Base-by-base conservation (phyloP, 2,329 filamentous ascomycete genomes). In the Colletotrichum orchidophilum region DNA sequence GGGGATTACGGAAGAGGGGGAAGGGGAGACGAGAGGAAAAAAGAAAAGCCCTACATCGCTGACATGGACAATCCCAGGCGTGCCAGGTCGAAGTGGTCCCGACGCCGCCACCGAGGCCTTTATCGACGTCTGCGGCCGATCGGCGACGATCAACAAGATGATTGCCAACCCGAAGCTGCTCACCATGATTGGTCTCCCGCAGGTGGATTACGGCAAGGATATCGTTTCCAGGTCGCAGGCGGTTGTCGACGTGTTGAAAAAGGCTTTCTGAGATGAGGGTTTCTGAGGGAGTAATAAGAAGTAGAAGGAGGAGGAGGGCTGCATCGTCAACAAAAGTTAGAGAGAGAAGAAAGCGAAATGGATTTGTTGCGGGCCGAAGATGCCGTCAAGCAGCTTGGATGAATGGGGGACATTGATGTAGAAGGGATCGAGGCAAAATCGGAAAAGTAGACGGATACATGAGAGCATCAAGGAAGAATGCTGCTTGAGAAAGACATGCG, bases 61-160 rank as follows among this genome's bases (percentile, higher is more conserved):
- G 52, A 61, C 70, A 72, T 55, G 66, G 66, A 54, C 31, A 15
- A 42, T 46, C 39, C 39, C 39, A 46, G 39, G 39, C 7, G 49
- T 57, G 33, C 65, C 24, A 72, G 66, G 66, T 33, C 61, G 35
- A 50, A 65, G 53, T 29, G 70, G 70, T 24, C 70, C 60, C 15
- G 54, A 68, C 26, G 76, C 77, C 39, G 77, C 76, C 35, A 68
- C 74, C 52, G 71, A 76, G 35, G 77, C 76, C 58, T 79, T 76
- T 66, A 72, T 59, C 27, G 80, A 82, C 65, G 78, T 81, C 33
- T 72, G 75, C 57, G 76, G 76, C 27, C 78, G 81, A 42, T 75
- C 76, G 39, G 46, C 75, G 27, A 81, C 77, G 35, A 73, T 81
- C 53, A 72, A 81, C 72, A 73, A 80, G 72, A 77, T 81, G 73